Evolutionary conservation across 139 green algal species (phyloP), one percentile per base, ranked within the genome.

Genomic region (Spirogloea muscicola): DNA sequence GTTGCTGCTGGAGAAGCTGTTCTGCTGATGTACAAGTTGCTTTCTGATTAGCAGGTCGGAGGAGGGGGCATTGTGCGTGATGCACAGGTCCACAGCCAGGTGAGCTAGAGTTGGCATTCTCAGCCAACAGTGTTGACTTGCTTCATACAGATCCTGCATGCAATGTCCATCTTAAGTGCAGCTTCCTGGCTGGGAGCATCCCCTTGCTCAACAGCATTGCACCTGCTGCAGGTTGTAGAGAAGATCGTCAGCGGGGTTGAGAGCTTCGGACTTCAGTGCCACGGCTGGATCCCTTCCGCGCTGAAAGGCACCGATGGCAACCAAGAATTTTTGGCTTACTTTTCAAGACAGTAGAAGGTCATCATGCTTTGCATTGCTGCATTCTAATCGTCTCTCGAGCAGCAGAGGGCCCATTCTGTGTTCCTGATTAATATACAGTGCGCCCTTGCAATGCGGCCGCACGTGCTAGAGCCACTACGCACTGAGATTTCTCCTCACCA

Each of bases 291-390:
- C 3, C 29, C 51, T 16, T 80, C 72, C 16, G 62, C 72, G 3
- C 68, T 80, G 27, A 80, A 77, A 18, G 72, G 72, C 13, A 39
- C 63, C 27, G 64, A 77, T 40, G 72, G 72, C 2, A 80, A 80
- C 3, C 38, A 49, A 10, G 72, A 80, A 43, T 80, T 80, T 58
- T 51, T 80, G 2, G 44, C 44, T 0, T 34, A 52, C 49, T 80
- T 76, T n/a, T n/a, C n/a, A n/a, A n/a, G n/a, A n/a, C n/a, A n/a
- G n/a, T n/a, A n/a, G n/a, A n/a, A n/a, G n/a, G n/a, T n/a, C n/a
- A n/a, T n/a, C n/a, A n/a, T n/a, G n/a, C n/a, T n/a, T n/a, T n/a
- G n/a, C n/a, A n/a, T n/a, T n/a, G n/a, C n/a, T n/a, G n/a, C n/a
- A n/a, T n/a, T n/a, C n/a, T n/a, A n/a, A n/a, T n/a, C n/a, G n/a